phyloP scores from a whole-genome alignment of 805 yeast species.

The Blastobotrys peoriensis region DNA sequence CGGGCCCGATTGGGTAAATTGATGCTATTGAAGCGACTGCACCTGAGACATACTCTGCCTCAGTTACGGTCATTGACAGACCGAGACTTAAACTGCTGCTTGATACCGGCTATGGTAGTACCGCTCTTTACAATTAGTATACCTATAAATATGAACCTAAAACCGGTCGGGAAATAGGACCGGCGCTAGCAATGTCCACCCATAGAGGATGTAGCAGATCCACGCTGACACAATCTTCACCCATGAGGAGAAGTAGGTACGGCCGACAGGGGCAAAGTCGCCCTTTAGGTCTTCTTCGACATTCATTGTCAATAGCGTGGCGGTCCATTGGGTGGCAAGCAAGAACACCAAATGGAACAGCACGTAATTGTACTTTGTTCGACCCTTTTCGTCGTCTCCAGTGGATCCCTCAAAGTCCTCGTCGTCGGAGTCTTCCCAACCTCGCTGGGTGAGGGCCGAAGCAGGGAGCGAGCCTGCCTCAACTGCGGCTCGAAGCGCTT shows the following conservation, averaged over 20 bases:
- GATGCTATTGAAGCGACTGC: no score
- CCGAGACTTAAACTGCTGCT: no score
- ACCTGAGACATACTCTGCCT: no score
- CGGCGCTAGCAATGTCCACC: conserved; percentile 92
- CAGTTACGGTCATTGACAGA: no score
- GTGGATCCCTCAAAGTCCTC: conserved; percentile 31
- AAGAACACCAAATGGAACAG: conserved; percentile 88
- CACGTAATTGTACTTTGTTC: conserved; percentile 77
- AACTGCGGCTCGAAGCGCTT: conserved; percentile 91
- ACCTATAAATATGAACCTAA: no score
- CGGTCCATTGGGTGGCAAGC: conserved; percentile 95
- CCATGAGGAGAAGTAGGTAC: conserved; percentile 94
- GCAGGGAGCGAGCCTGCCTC: conserved; percentile 93
- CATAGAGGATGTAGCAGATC: conserved; percentile 80
- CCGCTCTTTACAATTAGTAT: no score
- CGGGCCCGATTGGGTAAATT: no score
- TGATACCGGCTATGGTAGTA: no score
- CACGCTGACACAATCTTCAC: conserved; percentile 88
- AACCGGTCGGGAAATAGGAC: conserved; percentile 86
- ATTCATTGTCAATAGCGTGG: conserved; percentile 85
- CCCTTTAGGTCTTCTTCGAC: conserved; percentile 80
- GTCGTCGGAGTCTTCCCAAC: conserved; percentile 48
- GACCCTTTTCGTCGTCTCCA: conserved; percentile 52
- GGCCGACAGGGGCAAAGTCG: conserved; percentile 91
- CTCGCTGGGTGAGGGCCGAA: conserved; percentile 73